These are phyloP conservation scores for Gautieria morchelliformis DNA, from an alignment of 768 basidiomycete genomes.

Conservation along the genomic window DNA sequence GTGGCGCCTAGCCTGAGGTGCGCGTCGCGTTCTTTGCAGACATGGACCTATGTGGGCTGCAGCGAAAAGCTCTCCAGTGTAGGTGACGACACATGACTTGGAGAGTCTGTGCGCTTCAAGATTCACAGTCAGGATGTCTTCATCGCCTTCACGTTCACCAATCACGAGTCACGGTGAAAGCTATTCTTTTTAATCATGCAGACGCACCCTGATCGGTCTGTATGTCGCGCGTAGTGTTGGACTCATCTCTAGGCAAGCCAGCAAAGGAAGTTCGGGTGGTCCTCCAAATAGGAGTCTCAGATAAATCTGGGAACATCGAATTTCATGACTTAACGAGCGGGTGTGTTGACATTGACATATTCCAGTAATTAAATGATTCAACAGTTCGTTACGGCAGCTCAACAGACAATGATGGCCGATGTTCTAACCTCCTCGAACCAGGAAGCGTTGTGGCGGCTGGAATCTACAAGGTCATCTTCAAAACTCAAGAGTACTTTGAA, in stretches of 20 bases:
- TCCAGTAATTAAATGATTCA: conserved; percentile 7
- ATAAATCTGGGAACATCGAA: conserved; percentile 27
- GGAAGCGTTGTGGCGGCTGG: conserved; percentile 45
- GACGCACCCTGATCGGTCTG: not conserved
- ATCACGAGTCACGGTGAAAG: conserved; percentile 78
- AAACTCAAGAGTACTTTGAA: conserved; percentile 76
- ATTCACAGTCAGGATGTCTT: not conserved
- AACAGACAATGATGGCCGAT: conserved; percentile 80
- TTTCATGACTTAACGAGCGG: conserved; percentile 50
- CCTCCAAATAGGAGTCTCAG: conserved; percentile 44
- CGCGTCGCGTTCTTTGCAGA: conserved; percentile 4
- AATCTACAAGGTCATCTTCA: conserved; percentile 79
- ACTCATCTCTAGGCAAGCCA: conserved; percentile 76
- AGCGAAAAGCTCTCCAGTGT: too few relatives aligned
- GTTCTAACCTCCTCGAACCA: conserved; percentile 57
- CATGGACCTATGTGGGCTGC: not conserved
- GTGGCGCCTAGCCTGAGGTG: not conserved
- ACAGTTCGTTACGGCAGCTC: conserved; percentile 29
- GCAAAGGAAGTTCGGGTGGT: conserved; percentile 58
- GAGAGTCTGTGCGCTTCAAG: too few relatives aligned
- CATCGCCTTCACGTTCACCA: conserved; percentile 37
- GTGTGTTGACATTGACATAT: conserved; percentile 27
- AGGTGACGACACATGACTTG: too few relatives aligned
- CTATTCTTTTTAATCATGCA: not conserved
- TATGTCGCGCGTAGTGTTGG: conserved; percentile 51